Percentiles rank a stretch among this genome's conserved stretches.
These are phyloP conservation scores for Ceratobasidium sp. DNA, from an alignment of 1,284 basidiomycete species.

Conservation along the genomic window DNA sequence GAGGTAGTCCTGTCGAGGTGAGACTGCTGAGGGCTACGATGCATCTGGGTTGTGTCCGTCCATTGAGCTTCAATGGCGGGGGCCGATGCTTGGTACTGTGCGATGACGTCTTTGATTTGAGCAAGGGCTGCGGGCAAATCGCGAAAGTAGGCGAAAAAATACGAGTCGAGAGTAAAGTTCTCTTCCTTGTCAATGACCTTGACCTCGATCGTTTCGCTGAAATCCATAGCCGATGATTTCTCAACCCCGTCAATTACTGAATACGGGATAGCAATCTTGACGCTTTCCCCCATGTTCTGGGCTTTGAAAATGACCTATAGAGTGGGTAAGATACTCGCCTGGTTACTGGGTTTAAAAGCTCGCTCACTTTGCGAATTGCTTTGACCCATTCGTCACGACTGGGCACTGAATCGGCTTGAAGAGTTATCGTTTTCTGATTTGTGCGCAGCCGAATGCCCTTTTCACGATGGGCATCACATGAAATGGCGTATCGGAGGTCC, in stretches of 20 bases:
- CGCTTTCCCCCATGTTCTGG: constrained; percentile 93
- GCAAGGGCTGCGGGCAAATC: constrained; percentile 76
- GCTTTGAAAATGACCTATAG: constrained; percentile 78
- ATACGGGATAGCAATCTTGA: constrained; percentile 94
- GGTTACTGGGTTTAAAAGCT: neutral
- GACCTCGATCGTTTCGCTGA: constrained; percentile 92
- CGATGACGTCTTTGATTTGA: constrained; percentile 75
- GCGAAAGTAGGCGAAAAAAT: constrained; percentile 92
- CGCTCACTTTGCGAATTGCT: constrained; percentile 76
- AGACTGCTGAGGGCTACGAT: constrained; percentile 9
- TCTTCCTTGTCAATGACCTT: constrained; percentile 87
- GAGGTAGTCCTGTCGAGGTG: constrained; percentile 29
- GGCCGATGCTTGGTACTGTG: constrained; percentile 8
- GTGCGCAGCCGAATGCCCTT: constrained; percentile 80
- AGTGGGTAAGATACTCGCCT: neutral
- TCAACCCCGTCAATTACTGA: constrained; percentile 89
- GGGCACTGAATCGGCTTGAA: constrained; percentile 79
- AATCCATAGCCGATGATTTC: constrained; percentile 85
- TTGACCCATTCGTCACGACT: constrained; percentile 94
- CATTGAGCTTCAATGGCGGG: constrained; percentile 46
- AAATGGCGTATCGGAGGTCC: constrained; percentile 89
- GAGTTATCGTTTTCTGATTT: constrained; percentile 73
- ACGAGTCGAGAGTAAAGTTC: constrained; percentile 80
- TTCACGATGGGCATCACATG: constrained; percentile 78
- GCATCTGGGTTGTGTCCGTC: constrained; percentile 65